phyloP scores from a whole-genome alignment of 306 rosid species.

The Urtica urens region DNA sequence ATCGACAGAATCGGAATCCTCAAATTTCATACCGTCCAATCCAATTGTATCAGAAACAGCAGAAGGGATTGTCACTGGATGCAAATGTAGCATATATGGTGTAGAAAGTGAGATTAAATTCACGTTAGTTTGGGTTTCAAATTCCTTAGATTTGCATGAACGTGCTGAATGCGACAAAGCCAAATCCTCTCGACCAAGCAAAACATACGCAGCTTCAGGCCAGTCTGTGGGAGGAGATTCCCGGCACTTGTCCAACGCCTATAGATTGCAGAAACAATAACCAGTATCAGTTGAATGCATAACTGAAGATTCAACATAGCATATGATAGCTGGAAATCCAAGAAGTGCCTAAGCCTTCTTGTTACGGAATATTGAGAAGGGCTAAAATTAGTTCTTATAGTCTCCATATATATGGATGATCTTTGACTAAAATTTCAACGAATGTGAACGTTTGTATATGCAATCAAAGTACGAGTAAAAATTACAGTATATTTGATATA shows the following conservation, averaged over 20 bases:
- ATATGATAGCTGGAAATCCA: no score
- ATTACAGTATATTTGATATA: no score
- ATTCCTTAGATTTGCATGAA: slow-evolving; percentile 60
- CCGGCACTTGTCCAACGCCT: slow-evolving; percentile 95
- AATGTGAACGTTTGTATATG: no score
- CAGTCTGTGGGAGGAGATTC: slow-evolving; percentile 91
- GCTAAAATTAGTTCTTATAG: no score
- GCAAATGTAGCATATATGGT: slow-evolving; percentile 91
- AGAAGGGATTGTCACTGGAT: slow-evolving; percentile 87
- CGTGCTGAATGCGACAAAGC: slow-evolving; percentile 76
- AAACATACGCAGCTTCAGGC: slow-evolving; percentile 95
- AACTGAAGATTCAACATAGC: no score
- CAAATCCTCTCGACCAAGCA: slow-evolving; percentile 96
- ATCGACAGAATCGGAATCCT: slow-evolving; percentile 88
- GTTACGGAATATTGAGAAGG: no score
- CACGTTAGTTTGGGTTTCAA: slow-evolving; percentile 75
- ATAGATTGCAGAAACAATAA: slow-evolving; percentile 22
- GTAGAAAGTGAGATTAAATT: slow-evolving; percentile 89
- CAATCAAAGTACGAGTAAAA: no score
- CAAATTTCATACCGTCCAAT: slow-evolving; percentile 67
- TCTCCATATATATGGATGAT: no score
- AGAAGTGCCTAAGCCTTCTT: no score
- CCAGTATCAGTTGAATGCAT: no score
- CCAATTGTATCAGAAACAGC: slow-evolving; percentile 83
- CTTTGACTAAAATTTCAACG: no score